Conservation (phyloP, 106 monocot species). For the Dendrobium catenatum region DNA sequence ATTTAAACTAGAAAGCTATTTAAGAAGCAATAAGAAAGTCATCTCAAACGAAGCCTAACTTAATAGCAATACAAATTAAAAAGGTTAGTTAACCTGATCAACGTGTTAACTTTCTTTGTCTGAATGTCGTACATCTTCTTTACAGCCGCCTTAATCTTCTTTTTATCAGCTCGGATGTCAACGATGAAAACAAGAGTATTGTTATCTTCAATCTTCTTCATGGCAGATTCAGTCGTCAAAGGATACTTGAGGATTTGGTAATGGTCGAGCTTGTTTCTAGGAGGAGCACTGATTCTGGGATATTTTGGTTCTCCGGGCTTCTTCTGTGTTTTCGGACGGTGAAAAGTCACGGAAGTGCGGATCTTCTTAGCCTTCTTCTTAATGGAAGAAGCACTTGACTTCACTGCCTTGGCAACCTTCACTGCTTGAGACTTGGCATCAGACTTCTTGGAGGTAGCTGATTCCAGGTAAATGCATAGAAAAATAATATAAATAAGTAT, state of each 20-base stretch:
- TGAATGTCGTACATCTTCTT: conserved; percentile 37
- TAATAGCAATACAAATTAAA: neutral
- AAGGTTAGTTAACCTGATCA: conserved; percentile 18
- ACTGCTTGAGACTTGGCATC: conserved; percentile 39
- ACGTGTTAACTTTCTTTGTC: conserved; percentile 28
- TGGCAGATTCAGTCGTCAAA: conserved; percentile 35
- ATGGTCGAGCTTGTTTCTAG: conserved; percentile 44
- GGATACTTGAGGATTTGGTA: conserved; percentile 44
- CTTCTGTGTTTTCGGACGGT: conserved; percentile 38
- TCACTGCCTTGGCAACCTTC: conserved; percentile 40
- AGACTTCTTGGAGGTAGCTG: conserved; percentile 31
- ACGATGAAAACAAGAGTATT: conserved; percentile 50
- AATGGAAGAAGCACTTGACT: conserved; percentile 20
- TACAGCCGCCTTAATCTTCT: conserved; percentile 46
- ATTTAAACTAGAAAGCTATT: too few relatives aligned
- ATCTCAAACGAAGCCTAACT: too few relatives aligned
- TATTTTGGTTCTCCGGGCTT: conserved; percentile 31
- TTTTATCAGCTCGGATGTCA: conserved; percentile 44
- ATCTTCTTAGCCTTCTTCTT: conserved; percentile 42
- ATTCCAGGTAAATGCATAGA: neutral
- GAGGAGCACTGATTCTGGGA: conserved; percentile 37
- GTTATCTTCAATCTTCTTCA: conserved; percentile 52
- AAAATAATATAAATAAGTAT: neutral
- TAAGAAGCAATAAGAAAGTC: too few relatives aligned
- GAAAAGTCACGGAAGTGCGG: conserved; percentile 40